A percentile compares a stretch with the other conserved stretches of the same genome.
phyloP scores from a whole-genome alignment of 192 early-diverging fungal genomes.

The Backusella psychrophila region DNA sequence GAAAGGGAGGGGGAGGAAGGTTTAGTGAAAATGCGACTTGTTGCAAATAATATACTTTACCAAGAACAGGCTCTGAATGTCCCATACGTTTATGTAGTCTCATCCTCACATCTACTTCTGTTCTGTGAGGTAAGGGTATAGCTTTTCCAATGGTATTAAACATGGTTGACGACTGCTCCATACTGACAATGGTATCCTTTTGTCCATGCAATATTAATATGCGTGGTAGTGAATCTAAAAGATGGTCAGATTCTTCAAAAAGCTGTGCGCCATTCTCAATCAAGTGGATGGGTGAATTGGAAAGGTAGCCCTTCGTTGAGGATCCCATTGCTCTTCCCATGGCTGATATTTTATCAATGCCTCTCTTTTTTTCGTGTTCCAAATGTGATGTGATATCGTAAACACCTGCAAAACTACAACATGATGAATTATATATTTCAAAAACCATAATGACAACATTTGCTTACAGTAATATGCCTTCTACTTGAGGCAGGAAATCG shows the following conservation, averaged over 20 bases:
- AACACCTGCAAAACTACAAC: slow-evolving; percentile 42
- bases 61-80: slow-evolving; percentile 34
- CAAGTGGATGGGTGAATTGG: slow-evolving; percentile 29
- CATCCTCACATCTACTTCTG: slow-evolving; percentile 37
- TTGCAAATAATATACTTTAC: slow-evolving; percentile 11
- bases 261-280: slow-evolving; percentile 13
- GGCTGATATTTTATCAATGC: slow-evolving; percentile 55
- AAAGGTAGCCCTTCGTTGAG: slow-evolving; percentile 10
- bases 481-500: slow-evolving; percentile 36
- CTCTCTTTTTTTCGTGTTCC: slow-evolving; percentile 46
- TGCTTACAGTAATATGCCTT: slow-evolving; percentile 38
- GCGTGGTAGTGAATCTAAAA: slow-evolving; percentile 28
- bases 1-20: neutral
- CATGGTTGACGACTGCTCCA: slow-evolving; percentile 33
- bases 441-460: neutral
- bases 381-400: slow-evolving; percentile 48
- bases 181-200: slow-evolving; percentile 30
- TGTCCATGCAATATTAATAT: slow-evolving; percentile 40
- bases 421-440: neutral
- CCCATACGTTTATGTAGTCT: slow-evolving; percentile 35
- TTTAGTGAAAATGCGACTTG: too few species aligned
- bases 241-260: slow-evolving; percentile 23
- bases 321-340: slow-evolving; percentile 58
- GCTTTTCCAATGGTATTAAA: slow-evolving; percentile 34
- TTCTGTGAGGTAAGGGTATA: slow-evolving; percentile 21